These are phyloP conservation scores for Omphalotus guepiniiformis DNA, from an alignment of 768 basidiomycete species.

Conservation along the genomic window DNA sequence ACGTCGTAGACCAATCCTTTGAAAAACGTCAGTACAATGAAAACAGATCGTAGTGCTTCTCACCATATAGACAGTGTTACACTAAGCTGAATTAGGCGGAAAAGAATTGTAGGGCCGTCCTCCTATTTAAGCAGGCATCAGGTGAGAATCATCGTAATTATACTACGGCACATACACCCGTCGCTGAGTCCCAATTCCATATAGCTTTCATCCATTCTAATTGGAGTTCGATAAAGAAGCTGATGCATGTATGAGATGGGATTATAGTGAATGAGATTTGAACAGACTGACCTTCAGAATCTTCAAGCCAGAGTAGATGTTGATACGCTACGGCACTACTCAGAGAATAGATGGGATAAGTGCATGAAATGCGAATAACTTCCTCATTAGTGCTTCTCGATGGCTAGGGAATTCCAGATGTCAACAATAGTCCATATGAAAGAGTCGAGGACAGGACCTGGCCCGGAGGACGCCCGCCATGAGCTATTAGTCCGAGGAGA, in stretches of 20 bases:
- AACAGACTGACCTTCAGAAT: constrained; percentile 23
- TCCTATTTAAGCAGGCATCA: too few species aligned
- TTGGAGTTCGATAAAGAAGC: background rate
- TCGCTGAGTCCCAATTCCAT: too few species aligned
- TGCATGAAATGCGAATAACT: background rate
- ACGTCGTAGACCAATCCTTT: constrained; percentile 39
- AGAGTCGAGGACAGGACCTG: too few species aligned
- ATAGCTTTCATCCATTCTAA: background rate
- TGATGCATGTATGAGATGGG: background rate
- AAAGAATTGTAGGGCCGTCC: constrained; percentile 27
- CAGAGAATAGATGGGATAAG: constrained; percentile 19
- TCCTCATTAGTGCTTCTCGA: too few species aligned
- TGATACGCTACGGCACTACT: constrained; percentile 36
- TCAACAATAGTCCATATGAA: too few species aligned
- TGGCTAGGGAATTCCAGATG: too few species aligned
- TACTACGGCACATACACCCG: too few species aligned
- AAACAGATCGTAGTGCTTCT: constrained; percentile 9
- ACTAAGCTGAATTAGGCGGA: constrained; percentile 39
- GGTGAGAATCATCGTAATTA: too few species aligned
- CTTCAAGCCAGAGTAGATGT: constrained; percentile 30
- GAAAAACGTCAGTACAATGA: constrained; percentile 1
- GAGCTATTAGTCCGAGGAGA: too few species aligned
- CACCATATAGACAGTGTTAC: constrained; percentile 38
- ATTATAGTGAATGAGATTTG: background rate
- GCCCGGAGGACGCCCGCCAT: too few species aligned